These are phyloP conservation scores for Kwoniella bestiolae DNA, from an alignment of 768 basidiomycete species.

Conservation along the genomic window DNA sequence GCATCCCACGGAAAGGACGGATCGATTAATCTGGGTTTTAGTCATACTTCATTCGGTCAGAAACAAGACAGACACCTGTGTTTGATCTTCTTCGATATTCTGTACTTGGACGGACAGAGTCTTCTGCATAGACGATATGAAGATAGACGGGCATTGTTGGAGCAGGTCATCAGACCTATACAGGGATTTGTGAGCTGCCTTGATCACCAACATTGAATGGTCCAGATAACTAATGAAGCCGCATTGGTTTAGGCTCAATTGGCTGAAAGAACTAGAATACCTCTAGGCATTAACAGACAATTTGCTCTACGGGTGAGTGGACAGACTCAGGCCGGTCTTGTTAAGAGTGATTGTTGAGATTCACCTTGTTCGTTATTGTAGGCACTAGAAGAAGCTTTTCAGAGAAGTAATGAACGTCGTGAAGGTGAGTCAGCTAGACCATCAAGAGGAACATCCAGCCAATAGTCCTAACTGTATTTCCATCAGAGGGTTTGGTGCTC, in stretches of 20 bases:
- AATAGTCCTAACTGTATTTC: no score
- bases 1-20: no score
- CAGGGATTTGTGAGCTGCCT: slow-evolving; percentile 63
- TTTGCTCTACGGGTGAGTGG: slow-evolving; percentile 26
- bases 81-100: slow-evolving; percentile 84
- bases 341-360: not conserved
- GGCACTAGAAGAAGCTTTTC: slow-evolving; percentile 21
- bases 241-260: slow-evolving; percentile 55
- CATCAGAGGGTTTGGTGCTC: slow-evolving; percentile 68
- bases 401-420: slow-evolving; percentile 12
- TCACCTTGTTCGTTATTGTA: not conserved
- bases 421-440: slow-evolving; percentile 28
- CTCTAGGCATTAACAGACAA: slow-evolving; percentile 53
- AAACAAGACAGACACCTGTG: slow-evolving; percentile 65
- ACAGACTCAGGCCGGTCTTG: not conserved
- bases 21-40: not conserved
- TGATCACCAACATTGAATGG: not conserved
- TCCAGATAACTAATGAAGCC: not conserved
- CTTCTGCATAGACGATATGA: slow-evolving; percentile 66
- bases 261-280: slow-evolving; percentile 64
- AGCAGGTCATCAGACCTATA: slow-evolving; percentile 63
- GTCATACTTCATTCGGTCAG: not conserved
- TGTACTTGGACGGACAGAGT: slow-evolving; percentile 69
- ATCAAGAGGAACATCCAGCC: no score
- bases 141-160: slow-evolving; percentile 67